Evolutionary conservation across 768 basidiomycete genomes (phyloP).

Genomic region (Lactifluus subvellereus): DNA sequence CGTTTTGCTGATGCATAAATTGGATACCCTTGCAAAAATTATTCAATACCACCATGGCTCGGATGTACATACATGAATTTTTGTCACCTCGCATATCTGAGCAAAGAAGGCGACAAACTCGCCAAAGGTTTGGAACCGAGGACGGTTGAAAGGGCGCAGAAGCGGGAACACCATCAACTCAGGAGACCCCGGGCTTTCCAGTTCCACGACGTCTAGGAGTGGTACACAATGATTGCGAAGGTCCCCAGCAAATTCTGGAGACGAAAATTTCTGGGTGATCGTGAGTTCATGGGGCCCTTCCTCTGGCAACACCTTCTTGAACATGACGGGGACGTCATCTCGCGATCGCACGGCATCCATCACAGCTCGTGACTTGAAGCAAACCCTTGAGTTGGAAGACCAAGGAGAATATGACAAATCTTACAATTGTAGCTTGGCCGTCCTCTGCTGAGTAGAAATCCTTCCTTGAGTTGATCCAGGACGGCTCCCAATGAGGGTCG

Average conservation of each 20-base stretch:
- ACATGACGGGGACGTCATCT: conserved; percentile 13
- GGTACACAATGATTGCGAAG: conserved; percentile 30
- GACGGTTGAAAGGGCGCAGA: conserved; percentile 28
- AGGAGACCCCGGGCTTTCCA: conserved; percentile 13
- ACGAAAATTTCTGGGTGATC: conserved; percentile 8
- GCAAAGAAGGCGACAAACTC: conserved; percentile 33
- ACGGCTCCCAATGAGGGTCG: conserved; percentile 11
- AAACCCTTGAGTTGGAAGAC: not conserved
- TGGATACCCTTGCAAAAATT: conserved; percentile 22
- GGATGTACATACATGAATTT: not conserved
- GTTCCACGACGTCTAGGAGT: conserved; percentile 25
- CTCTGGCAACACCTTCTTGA: conserved; percentile 6
- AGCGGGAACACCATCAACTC: conserved; percentile 33
- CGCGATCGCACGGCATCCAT: conserved; percentile 14
- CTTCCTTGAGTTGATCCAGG: conserved; percentile 5
- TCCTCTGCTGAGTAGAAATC: conserved; percentile 12
- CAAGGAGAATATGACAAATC: not conserved
- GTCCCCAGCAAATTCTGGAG: conserved; percentile 24
- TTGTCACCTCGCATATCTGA: conserved; percentile 34
- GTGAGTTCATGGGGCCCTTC: conserved; percentile 16
- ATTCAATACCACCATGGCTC: not conserved
- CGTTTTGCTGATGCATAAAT: conserved; percentile 25
- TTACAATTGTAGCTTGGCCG: conserved; percentile 15
- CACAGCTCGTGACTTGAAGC: conserved; percentile 11
- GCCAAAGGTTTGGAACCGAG: conserved; percentile 33